These are phyloP conservation scores for Dothideomycetes sp. DNA, from an alignment of 2,329 filamentous ascomycete species.

Conservation along the genomic window DNA sequence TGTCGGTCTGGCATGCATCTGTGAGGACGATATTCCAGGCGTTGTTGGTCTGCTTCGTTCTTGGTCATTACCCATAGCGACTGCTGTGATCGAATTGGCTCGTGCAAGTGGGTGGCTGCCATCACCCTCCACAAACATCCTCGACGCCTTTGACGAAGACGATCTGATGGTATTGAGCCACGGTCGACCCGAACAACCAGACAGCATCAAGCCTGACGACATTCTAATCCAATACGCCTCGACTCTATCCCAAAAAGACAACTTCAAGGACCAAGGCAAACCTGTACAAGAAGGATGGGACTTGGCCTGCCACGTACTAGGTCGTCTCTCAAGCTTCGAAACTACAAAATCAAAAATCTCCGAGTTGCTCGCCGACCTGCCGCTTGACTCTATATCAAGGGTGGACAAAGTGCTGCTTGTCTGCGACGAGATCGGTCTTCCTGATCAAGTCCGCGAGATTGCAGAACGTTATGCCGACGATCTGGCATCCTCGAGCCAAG, in stretches of 20 bases:
- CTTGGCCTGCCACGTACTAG: slow-evolving; percentile 72
- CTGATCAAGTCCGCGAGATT: slow-evolving; percentile 67
- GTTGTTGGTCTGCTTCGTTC: slow-evolving; percentile 63
- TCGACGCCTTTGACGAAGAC: slow-evolving; percentile 66
- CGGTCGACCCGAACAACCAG: slow-evolving; percentile 49
- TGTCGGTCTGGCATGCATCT: slow-evolving; percentile 69
- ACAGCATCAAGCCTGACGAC: slow-evolving; percentile 64
- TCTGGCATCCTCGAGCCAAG: slow-evolving; percentile 60
- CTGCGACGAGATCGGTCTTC: slow-evolving; percentile 68
- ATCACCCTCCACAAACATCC: slow-evolving; percentile 42
- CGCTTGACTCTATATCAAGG: slow-evolving; percentile 58
- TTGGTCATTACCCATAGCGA: slow-evolving; percentile 73
- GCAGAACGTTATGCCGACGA: slow-evolving; percentile 78
- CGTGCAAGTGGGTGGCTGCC: slow-evolving; percentile 78
- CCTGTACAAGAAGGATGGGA: slow-evolving; percentile 64
- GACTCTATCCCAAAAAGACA: slow-evolving; percentile 43
- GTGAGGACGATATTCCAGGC: slow-evolving; percentile 73
- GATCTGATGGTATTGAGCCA: slow-evolving; percentile 76
- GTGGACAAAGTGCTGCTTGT: slow-evolving; percentile 76
- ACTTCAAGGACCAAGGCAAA: slow-evolving; percentile 29
- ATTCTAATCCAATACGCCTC: slow-evolving; percentile 69
- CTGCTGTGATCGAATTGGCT: slow-evolving; percentile 73
- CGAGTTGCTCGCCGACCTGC: slow-evolving; percentile 63
- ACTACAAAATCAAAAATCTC: slow-evolving; percentile 66
- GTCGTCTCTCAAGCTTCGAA: slow-evolving; percentile 65